phyloP scores from a whole-genome alignment of 108 stramenopile genomes.

The Seminavis robusta region DNA sequence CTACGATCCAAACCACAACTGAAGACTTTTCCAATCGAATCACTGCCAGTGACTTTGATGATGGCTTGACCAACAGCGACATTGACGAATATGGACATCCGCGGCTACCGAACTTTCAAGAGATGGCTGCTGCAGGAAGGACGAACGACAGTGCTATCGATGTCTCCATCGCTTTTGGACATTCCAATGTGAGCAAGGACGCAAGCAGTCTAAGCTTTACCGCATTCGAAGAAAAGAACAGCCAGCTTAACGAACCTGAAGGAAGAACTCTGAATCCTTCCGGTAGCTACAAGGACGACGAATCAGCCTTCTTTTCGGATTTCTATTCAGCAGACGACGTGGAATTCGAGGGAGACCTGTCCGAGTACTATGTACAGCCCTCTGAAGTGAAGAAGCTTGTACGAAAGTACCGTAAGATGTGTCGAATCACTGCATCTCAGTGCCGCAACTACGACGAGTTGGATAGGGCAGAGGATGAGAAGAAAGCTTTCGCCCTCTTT shows the following conservation, averaged over 20 bases:
- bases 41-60: slow-evolving; percentile 51
- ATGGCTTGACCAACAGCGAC: slow-evolving; percentile 43
- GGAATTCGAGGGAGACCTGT: slow-evolving; percentile 29
- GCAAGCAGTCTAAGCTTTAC: not conserved
- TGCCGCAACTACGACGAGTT: slow-evolving; percentile 31
- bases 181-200: too few relatives aligned
- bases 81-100: slow-evolving; percentile 45
- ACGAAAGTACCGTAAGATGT: slow-evolving; percentile 65
- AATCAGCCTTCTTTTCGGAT: not conserved
- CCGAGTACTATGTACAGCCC: slow-evolving; percentile 56
- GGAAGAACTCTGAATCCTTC: too few relatives aligned
- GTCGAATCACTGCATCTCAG: slow-evolving; percentile 23
- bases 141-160: slow-evolving; percentile 6
- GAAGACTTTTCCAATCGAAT: slow-evolving; percentile 32
- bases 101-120: slow-evolving; percentile 29
- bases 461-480: slow-evolving; percentile 67
- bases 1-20: slow-evolving; percentile 50
- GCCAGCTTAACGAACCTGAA: too few relatives aligned
- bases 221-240: too few relatives aligned
- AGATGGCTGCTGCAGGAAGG: slow-evolving; percentile 34
- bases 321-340: slow-evolving; percentile 2
- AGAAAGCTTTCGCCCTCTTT: slow-evolving; percentile 79
- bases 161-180: slow-evolving; percentile 6
- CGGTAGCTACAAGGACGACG: not conserved
- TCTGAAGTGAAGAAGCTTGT: slow-evolving; percentile 60